Base-by-base conservation (phyloP, 2,329 filamentous ascomycete genomes). In the Fusarium annulatum region DNA sequence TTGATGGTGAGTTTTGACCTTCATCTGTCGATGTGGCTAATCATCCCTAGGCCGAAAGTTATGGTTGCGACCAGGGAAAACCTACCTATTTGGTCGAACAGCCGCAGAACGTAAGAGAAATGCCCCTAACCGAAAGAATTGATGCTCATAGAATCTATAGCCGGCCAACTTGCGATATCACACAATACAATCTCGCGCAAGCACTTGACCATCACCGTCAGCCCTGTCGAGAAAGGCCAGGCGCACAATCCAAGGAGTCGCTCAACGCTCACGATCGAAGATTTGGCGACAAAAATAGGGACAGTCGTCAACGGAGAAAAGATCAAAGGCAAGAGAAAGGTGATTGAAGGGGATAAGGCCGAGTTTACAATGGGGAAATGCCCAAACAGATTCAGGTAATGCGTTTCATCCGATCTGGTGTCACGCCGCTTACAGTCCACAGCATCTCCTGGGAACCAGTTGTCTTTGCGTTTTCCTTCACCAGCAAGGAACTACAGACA, bases 151-250 rank as follows among this genome's bases (percentile, higher is more conserved):
- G 3, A 7, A 26, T 12, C 5, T 15, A 10, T 74, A 93, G 92
- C 89, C 61, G 89, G 90, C 7, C 90, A 88, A 77, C 84, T 93
- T 74, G 90, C 89, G 30, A 93, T 97, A 74, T 89, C 92, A 10
- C 89, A 96, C 78, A 94, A 93, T 78, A 93, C 92, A 2, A 93
- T 99, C 55, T 99, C 96, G 38, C 89, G 96, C 64, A 94, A 96
- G 79, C 96, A 99, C 82, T 85, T 98, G 73, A 91, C 91, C 38
- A 91, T 99, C 57, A 88, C 90, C 46, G 90, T 98, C 11, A 90
- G 88, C 52, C 76, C 84, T 1, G 92, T 96, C 42, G 83, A 86
- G 45, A 84, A 90, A 19, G 92, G 90, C 53, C 90, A 94, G 78
- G 93, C 91, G 61, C 88, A 89, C 67, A 88, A 90, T 66, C 84